Base-by-base conservation (phyloP, 2,329 filamentous ascomycete genomes). In the Grosmannia penicillata region DNA sequence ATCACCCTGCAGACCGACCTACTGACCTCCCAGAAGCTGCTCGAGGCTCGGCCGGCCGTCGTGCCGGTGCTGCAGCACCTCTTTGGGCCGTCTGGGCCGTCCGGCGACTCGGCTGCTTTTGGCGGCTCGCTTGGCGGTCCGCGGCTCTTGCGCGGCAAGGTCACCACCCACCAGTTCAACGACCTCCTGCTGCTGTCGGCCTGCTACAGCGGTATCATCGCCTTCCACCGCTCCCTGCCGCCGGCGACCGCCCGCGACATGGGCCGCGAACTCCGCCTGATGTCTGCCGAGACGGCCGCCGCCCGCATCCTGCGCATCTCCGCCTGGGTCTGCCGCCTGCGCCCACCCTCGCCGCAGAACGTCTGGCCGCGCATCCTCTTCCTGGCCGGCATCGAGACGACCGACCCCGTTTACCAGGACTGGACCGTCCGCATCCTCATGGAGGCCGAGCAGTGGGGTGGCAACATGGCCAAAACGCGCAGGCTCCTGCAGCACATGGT, bases 281-380 rank as follows among this genome's bases (percentile, higher is more conserved):
- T 41, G 14, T 11, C 29, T 4, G 23, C 39, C 11, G 17, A 37
- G 10, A 18, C 11, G 4, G 39, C 39, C 14, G 39, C 39, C n/a
- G 23, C 24, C 10, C 39, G 39, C 23, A 37, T 41, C 25, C 19
- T 41, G 18, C 34, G 39, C 34, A 41, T 41, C 7, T 19, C 34
- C 6, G 15, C 39, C 10, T 37, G 34, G 39, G 39, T 41, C 13
- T 18, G 24, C 13, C 39, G 34, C 6, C 28, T 41, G 29, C 29
- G 39, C 7, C 27, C 34, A 19, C 39, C 34, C 11, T 41, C 39
- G 25, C 39, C 39, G 15, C 39, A 41, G 28, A 41, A 41, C 19
- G 30, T 48, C 4, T 48, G 45, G 47, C 40, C 43, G 21, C 40
- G 45, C 18, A 41, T 45, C 19, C 32, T 49, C 7, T 48, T 49